A percentile compares a stretch with the other conserved stretches of the same genome.
Conservation (phyloP, 2,329 filamentous ascomycete species). For the Penicillium sp. region DNA sequence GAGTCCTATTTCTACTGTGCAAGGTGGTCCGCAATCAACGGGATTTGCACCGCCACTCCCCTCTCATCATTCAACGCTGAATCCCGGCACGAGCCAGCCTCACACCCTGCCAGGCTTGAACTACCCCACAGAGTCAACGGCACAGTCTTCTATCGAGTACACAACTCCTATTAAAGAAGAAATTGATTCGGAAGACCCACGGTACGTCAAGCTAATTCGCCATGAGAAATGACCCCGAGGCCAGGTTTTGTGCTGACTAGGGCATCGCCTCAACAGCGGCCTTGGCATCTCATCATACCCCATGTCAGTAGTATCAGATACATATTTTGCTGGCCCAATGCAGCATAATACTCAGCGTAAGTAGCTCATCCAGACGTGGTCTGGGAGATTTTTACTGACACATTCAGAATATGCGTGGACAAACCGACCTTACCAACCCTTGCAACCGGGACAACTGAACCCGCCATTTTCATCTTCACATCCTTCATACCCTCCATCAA, state of each 20-base stretch:
- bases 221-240: neutral
- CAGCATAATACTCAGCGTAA: slow-evolving; percentile 27
- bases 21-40: slow-evolving; percentile 1
- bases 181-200: slow-evolving; percentile 4
- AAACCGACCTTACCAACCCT: slow-evolving; percentile 23
- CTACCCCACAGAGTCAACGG: slow-evolving; percentile 1
- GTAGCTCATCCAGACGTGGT: neutral
- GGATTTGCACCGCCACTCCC: slow-evolving; percentile 6
- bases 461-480: slow-evolving; percentile 22
- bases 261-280: slow-evolving; percentile 6
- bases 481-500: slow-evolving; percentile 16
- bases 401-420: slow-evolving; percentile 26
- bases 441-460: slow-evolving; percentile 25
- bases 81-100: slow-evolving; percentile 6
- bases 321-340: slow-evolving; percentile 23
- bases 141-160: slow-evolving; percentile 6
- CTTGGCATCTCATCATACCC: slow-evolving; percentile 16
- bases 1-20: slow-evolving; percentile 2
- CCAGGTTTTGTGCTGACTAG: neutral
- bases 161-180: slow-evolving; percentile 4
- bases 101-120: slow-evolving; percentile 5
- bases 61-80: slow-evolving; percentile 9
- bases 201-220: slow-evolving; percentile 6
- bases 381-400: slow-evolving; percentile 12
- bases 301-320: slow-evolving; percentile 19